A percentile compares a stretch with the other conserved stretches of the same genome.
phyloP scores from a whole-genome alignment of 1,284 basidiomycete genomes.

The Marasmius sp. region DNA sequence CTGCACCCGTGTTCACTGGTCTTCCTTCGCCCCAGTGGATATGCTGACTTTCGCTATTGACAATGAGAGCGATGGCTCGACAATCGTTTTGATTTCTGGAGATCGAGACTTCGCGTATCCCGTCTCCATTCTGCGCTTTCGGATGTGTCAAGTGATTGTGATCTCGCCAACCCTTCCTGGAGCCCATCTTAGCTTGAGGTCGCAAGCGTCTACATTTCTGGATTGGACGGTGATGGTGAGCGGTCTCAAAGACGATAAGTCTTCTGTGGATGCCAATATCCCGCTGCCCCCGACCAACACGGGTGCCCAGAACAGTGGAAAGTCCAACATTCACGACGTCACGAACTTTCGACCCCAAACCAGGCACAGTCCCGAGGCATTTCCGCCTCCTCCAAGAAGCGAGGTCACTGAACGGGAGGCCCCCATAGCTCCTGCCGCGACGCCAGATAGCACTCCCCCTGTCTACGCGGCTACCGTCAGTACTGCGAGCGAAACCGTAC shows the following conservation, averaged over 20 bases:
- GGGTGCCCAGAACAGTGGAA: neutral
- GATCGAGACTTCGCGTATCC: conserved; percentile 63
- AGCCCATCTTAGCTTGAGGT: conserved; percentile 46
- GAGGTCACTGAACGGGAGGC: too few relatives aligned
- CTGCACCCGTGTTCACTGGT: neutral
- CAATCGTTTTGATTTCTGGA: conserved; percentile 54
- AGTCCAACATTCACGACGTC: too few relatives aligned
- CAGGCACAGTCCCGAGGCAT: too few relatives aligned
- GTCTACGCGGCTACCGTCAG: too few relatives aligned
- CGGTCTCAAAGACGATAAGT: conserved; percentile 1
- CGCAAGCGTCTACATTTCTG: conserved; percentile 52
- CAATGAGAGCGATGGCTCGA: conserved; percentile 49
- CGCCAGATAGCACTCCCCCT: too few relatives aligned
- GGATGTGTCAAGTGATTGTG: conserved; percentile 49
- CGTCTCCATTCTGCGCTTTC: conserved; percentile 49
- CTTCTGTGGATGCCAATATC: neutral
- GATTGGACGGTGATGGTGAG: conserved; percentile 45
- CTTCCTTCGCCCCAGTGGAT: conserved; percentile 41
- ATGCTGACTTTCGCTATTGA: conserved; percentile 62
- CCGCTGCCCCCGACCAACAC: neutral
- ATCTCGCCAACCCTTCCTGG: conserved; percentile 41
- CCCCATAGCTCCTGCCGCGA: too few relatives aligned
- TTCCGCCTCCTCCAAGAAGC: too few relatives aligned
- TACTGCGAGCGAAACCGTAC: too few relatives aligned
- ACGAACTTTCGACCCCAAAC: too few relatives aligned